phyloP scores from a whole-genome alignment of 2,329 filamentous ascomycete genomes.

The Colletotrichum australisinense region DNA sequence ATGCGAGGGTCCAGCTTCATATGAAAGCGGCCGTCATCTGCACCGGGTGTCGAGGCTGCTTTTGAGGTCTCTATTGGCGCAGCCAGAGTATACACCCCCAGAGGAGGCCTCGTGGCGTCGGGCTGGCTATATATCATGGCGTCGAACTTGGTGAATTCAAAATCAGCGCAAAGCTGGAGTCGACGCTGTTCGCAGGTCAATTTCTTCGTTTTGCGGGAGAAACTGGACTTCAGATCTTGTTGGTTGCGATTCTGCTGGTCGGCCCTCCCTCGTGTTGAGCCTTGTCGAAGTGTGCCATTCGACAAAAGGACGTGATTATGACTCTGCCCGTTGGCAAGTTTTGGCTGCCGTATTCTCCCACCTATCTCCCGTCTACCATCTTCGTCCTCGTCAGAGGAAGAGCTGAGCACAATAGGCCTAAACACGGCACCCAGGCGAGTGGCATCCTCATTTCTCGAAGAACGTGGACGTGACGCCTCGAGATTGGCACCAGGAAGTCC shows the following conservation, averaged over 20 bases:
- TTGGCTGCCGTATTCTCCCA: background rate
- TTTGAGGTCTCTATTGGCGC: background rate
- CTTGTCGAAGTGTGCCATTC: background rate
- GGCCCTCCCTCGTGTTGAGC: background rate
- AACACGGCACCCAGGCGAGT: background rate
- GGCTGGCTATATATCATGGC: constrained; percentile 33
- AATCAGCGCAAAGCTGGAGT: constrained; percentile 13
- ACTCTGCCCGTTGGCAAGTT: background rate
- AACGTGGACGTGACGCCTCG: background rate
- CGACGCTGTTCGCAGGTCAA: constrained; percentile 19
- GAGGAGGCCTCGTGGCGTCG: constrained; percentile 32
- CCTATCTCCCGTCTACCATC: background rate
- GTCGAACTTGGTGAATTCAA: constrained; percentile 37
- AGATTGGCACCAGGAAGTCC: background rate
- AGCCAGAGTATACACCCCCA: background rate
- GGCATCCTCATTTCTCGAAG: background rate
- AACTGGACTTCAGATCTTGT: background rate
- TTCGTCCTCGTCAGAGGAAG: background rate
- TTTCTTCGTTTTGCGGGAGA: background rate
- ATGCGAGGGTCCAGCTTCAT: constrained; percentile 62
- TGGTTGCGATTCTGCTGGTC: background rate
- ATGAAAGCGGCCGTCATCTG: constrained; percentile 50
- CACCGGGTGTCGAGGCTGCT: constrained; percentile 16
- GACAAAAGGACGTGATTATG: background rate
- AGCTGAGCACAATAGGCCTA: constrained; percentile 1